Evolutionary conservation across 2,329 filamentous ascomycete genomes (phyloP).

Genomic region (Colletotrichum aenigma): DNA sequence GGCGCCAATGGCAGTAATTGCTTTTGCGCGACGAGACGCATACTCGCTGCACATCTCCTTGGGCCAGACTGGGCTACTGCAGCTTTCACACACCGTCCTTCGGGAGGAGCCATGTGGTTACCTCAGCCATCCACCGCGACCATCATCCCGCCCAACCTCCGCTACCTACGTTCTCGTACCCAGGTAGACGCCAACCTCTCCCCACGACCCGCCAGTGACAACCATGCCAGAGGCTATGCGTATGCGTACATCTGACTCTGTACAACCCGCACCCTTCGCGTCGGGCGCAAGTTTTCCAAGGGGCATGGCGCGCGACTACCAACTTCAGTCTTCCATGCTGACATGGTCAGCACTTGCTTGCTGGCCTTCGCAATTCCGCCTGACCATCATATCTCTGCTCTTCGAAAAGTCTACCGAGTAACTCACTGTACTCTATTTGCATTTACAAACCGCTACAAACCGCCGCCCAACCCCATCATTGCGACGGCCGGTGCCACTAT

Average conservation of each 20-base stretch:
- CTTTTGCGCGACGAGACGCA: background rate
- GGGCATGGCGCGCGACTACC: background rate
- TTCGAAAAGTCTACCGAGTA: background rate
- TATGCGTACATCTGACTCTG: background rate
- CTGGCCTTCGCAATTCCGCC: background rate
- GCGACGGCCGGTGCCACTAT: background rate
- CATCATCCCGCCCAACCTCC: constrained; percentile 6
- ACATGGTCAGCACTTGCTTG: background rate
- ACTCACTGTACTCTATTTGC: background rate
- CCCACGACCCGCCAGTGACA: background rate
- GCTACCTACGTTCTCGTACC: background rate
- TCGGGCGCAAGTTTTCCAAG: background rate
- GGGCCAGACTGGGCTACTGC: constrained; percentile 12
- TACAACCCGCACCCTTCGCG: background rate
- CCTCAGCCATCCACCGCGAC: constrained; percentile 7
- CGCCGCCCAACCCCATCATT: constrained; percentile 4
- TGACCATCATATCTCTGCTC: background rate
- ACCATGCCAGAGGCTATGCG: background rate
- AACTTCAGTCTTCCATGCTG: background rate
- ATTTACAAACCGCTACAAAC: background rate
- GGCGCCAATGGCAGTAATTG: background rate
- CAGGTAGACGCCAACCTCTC: background rate
- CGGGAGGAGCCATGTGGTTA: constrained; percentile 18
- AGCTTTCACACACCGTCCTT: constrained; percentile 4
- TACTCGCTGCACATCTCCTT: background rate